phyloP scores from a whole-genome alignment of 192 early-diverging fungal species.

The Backusella australiensis region DNA sequence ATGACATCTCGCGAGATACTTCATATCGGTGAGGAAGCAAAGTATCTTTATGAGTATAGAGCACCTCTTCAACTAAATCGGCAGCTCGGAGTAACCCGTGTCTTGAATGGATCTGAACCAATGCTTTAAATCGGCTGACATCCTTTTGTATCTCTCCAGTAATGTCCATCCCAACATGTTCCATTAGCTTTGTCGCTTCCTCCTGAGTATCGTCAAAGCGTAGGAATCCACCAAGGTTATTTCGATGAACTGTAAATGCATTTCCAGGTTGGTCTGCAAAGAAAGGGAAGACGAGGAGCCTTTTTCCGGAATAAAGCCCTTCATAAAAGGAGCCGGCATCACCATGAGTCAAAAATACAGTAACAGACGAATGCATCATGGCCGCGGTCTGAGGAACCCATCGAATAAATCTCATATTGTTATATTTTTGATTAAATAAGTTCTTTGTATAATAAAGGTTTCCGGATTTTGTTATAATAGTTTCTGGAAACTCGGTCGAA shows the following conservation, averaged over 20 bases:
- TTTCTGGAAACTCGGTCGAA: neutral
- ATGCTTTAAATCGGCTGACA: neutral
- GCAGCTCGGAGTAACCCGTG: slow-evolving; percentile 7
- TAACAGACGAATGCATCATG: slow-evolving; percentile 19
- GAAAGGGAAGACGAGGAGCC: slow-evolving; percentile 29
- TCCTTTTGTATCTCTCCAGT: neutral
- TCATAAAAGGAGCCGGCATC: slow-evolving; percentile 32
- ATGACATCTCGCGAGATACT: neutral
- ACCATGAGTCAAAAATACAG: slow-evolving; percentile 31
- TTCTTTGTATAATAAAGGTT: neutral
- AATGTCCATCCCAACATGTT: neutral
- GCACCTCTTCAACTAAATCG: slow-evolving; percentile 25
- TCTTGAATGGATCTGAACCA: slow-evolving; percentile 15
- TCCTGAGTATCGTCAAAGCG: neutral
- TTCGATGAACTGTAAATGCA: neutral
- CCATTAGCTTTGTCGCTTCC: neutral
- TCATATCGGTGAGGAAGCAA: neutral
- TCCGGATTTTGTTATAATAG: neutral
- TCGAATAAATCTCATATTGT: neutral
- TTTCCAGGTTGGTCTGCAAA: slow-evolving; percentile 30
- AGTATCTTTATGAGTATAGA: slow-evolving; percentile 4
- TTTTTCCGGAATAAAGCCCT: slow-evolving; percentile 25
- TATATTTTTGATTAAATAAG: neutral
- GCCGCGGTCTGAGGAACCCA: slow-evolving; percentile 34
- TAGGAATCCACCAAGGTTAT: neutral